These are phyloP conservation scores for Microsporum audouinii DNA, from an alignment of 2,329 filamentous ascomycete species.

Conservation along the genomic window DNA sequence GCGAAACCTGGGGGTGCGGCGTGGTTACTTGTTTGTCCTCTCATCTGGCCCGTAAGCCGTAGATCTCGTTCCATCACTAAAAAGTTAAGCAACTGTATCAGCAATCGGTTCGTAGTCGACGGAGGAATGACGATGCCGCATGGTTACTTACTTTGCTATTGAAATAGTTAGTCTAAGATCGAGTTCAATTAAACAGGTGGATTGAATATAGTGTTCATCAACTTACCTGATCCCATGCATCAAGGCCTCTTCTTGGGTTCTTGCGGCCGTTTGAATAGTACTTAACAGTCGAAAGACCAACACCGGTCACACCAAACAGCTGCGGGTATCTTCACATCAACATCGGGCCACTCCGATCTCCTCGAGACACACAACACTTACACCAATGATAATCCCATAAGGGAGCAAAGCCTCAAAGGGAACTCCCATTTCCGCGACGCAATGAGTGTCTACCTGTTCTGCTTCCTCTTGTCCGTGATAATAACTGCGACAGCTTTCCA, in stretches of 20 bases:
- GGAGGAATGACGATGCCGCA: not conserved
- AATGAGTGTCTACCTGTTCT: not conserved
- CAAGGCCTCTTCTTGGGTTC: constrained; percentile 47
- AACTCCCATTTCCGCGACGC: constrained; percentile 43
- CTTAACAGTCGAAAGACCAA: constrained; percentile 46
- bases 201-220: not conserved
- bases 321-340: constrained; percentile 23
- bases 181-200: not conserved
- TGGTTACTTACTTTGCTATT: constrained; percentile 43
- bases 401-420: constrained; percentile 56
- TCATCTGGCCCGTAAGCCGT: constrained; percentile 48
- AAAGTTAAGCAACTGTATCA: not conserved
- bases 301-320: constrained; percentile 52
- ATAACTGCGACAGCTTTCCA: not conserved
- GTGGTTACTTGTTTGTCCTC: constrained; percentile 51
- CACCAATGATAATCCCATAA: constrained; percentile 51
- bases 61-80: constrained; percentile 57
- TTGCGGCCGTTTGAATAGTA: constrained; percentile 54
- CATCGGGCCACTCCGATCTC: constrained; percentile 7
- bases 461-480: not conserved
- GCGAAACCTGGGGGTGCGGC: constrained; percentile 52
- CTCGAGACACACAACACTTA: constrained; percentile 30
- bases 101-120: not conserved
- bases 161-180: constrained; percentile 8
- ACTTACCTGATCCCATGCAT: constrained; percentile 55